These are phyloP conservation scores for Chaetomium tenue DNA, from an alignment of 495 filamentous ascomycete genomes.

Conservation along the genomic window DNA sequence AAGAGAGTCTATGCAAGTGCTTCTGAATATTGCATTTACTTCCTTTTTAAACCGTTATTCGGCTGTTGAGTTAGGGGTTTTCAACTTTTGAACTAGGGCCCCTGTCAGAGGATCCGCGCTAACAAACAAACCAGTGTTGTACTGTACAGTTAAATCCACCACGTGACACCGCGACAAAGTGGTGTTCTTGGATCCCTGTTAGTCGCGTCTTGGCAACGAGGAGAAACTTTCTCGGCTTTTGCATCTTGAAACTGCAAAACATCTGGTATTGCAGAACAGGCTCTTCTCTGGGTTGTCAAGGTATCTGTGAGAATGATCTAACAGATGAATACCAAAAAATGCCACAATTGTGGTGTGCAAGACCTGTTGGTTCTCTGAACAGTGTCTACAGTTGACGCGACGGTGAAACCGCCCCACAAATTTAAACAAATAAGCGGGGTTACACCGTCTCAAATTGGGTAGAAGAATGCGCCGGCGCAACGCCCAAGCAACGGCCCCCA, in stretches of 20 bases:
- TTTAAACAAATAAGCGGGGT: conserved; percentile 13
- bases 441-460: conserved; percentile 21
- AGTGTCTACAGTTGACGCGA: conserved; percentile 23
- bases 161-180: conserved; percentile 28
- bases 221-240: neutral
- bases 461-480: conserved; percentile 22
- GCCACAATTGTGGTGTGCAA: neutral
- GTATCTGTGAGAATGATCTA: neutral
- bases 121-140: too few relatives aligned
- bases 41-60: too few relatives aligned
- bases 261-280: neutral
- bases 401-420: conserved; percentile 4
- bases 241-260: neutral
- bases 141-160: conserved; percentile 1
- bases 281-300: neutral
- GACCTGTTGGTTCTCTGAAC: neutral
- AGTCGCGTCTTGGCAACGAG: conserved; percentile 16
- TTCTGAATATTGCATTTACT: too few relatives aligned
- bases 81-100: too few relatives aligned
- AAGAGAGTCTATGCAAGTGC: too few relatives aligned
- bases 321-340: neutral
- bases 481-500: conserved; percentile 20
- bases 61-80: too few relatives aligned
- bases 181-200: neutral
- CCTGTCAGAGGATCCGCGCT: too few relatives aligned